Base-by-base conservation (phyloP, 805 yeast genomes). In the Ogataea pini region DNA sequence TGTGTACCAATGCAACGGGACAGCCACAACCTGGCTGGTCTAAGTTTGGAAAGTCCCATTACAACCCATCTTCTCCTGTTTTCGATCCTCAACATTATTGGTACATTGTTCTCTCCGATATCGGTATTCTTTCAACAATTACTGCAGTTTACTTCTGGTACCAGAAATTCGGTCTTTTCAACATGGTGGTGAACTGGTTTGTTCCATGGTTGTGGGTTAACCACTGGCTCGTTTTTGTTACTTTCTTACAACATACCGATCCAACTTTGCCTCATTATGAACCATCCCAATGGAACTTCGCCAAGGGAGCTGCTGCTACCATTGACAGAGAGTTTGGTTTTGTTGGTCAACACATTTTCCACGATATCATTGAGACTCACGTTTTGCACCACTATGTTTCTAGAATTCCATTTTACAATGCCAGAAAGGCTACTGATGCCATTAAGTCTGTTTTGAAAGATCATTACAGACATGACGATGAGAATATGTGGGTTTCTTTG, bases 281-380 rank as follows among this genome's bases (percentile, higher is more conserved):
- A 40, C 76, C 72, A 44, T 59, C 63, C 14, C 76, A 78, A 65
- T 80, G 86, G 86, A 80, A 75, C 49, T 80, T 80, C 56, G 85
- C 85, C 48, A 72, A 81, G 60, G 86, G 86, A 63, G 84, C 86
- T 7, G 85, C 85, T 52, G 79, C 84, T 38, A 80, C 86, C 31
- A 78, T 80, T 52, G 86, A 80, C 63, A 72, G 85, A 65, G 72
- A 80, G 54, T 80, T 74, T 61, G 85, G 85, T 9, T 78, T 80
- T 50, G 63, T 80, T 46, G 86, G 85, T 48, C 76, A 69, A 59
- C 76, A 73, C 56, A 72, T 78, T 49, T 77, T 78, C 73, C 83
- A 78, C 56, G 83, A 78, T 60, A 78, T 78, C 53, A 77, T 78
- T 54, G 82, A 78, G 64, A 78, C 82, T 32, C 83, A 78, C 56